A percentile compares a stretch with the other conserved stretches of the same genome.
Evolutionary conservation across 1,139 yeast species (phyloP).

Genomic region (Suhomyces yuchorum): DNA sequence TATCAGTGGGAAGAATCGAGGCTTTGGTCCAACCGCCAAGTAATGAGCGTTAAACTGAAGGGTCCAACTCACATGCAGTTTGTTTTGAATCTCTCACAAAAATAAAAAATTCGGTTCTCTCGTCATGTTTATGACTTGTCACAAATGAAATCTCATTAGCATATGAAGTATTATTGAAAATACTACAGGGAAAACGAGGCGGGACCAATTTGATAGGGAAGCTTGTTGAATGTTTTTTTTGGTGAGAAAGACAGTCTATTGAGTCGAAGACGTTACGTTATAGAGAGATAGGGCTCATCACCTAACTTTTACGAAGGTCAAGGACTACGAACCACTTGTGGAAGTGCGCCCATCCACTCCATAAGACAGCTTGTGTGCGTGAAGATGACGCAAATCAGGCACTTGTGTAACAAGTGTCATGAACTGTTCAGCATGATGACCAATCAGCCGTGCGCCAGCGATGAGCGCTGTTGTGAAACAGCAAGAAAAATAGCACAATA

Average conservation of each 20-base stretch:
- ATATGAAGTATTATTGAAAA: no score
- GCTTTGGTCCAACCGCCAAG: not conserved
- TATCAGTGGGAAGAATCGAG: constrained; percentile 1
- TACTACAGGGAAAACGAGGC: no score
- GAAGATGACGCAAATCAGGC: not conserved
- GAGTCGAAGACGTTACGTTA: no score
- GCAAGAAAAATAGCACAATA: not conserved
- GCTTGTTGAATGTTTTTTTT: no score
- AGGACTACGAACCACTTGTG: no score
- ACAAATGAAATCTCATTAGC: no score
- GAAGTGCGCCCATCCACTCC: no score
- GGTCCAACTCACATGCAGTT: not conserved
- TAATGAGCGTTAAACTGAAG: not conserved
- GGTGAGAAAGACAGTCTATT: no score
- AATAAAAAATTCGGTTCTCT: not conserved
- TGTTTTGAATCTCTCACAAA: not conserved
- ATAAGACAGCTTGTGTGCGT: not conserved
- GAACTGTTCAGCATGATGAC: not conserved
- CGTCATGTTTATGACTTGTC: not conserved
- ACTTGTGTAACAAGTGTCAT: not conserved
- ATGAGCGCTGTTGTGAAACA: not conserved
- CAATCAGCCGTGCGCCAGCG: not conserved
- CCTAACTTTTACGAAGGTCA: no score
- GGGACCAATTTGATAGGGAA: no score
- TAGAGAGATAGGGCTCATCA: no score